phyloP scores from a whole-genome alignment of 2,329 filamentous ascomycete species.

The Claviceps spartinae region DNA sequence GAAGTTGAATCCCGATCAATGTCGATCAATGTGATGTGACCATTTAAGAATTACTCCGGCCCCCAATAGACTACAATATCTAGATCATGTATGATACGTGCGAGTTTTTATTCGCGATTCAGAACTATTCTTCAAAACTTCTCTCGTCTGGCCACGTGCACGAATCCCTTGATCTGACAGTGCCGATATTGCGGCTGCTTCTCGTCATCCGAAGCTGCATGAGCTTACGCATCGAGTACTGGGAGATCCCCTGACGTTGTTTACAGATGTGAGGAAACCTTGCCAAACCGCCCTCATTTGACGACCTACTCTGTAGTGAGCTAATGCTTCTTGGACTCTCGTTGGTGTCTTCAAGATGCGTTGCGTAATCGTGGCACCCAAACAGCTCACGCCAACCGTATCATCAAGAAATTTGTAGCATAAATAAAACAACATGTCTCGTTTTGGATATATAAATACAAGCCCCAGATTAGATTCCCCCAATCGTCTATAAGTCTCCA shows the following conservation, averaged over 20 bases:
- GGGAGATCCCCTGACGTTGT: background rate
- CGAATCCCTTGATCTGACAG: constrained; percentile 17
- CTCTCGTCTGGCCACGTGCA: constrained; percentile 21
- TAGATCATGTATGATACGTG: no score
- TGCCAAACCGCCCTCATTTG: constrained; percentile 16
- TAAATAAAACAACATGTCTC: no score
- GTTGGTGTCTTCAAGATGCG: background rate
- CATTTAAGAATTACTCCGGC: no score
- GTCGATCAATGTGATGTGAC: no score
- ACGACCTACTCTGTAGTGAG: constrained; percentile 19
- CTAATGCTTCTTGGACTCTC: constrained; percentile 6
- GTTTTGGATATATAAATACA: no score
- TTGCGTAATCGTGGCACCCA: no score
- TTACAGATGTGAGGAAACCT: background rate
- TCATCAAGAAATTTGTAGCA: no score
- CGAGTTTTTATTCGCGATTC: background rate
- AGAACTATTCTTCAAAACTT: constrained; percentile 24
- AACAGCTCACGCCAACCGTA: background rate
- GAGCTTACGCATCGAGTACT: background rate
- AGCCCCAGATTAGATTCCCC: no score
- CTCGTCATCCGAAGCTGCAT: constrained; percentile 20
- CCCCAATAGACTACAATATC: no score
- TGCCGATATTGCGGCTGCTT: constrained; percentile 22
- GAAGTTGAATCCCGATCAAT: no score
- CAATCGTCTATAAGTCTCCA: background rate